Evolutionary conservation across 768 basidiomycete species (phyloP), one percentile per base, ranked within the genome.

Genomic region (Mrakia blollopis): DNA sequence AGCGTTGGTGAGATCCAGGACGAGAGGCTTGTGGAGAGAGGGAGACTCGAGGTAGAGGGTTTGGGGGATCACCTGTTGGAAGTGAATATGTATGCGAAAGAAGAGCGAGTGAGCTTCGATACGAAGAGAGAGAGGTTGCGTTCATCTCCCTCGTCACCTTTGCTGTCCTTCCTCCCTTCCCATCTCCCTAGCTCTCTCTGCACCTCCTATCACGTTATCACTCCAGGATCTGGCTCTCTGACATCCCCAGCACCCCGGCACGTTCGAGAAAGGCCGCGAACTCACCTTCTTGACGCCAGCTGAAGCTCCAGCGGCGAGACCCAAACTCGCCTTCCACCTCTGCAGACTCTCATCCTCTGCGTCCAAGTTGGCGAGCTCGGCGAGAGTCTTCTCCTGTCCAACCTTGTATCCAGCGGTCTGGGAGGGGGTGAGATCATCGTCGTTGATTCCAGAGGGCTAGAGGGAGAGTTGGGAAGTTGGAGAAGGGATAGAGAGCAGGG

Each of bases 291-390:
- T 78, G 13, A 63, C 54, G 9, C 72, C 72, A 21, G 72, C 61
- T 9, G 21, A 32, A 25, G 89, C 87, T 44, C 73, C 79, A 72
- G 88, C 87, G 9, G 76, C 82, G 78, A 98, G 89, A 73, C 96
- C 96, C 37, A 98, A 87, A 73, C 91, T 93, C 54, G 92, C 93
- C 83, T 98, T 98, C 96, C 96, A 98, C 79, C 93, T 90, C 44
- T 91, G 90, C 81, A 98, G 87, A 83, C 92, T 93, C 85, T 97
- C 95, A 83, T 98, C 95, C 78, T 91, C 74, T 13, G 35, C 32
- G 73, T 69, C 47, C 32, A 80, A 72, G 70, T 30, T 85, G 35
- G 92, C 91, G 63, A 93, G 92, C 83, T 95, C 92, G 35, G 92
- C 92, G 18, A 91, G 85, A 63, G 87, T 87, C 86, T 92, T 82